Evolutionary conservation across 1,139 yeast species (phyloP).

Genomic region (Geotrichum klebahnii): DNA sequence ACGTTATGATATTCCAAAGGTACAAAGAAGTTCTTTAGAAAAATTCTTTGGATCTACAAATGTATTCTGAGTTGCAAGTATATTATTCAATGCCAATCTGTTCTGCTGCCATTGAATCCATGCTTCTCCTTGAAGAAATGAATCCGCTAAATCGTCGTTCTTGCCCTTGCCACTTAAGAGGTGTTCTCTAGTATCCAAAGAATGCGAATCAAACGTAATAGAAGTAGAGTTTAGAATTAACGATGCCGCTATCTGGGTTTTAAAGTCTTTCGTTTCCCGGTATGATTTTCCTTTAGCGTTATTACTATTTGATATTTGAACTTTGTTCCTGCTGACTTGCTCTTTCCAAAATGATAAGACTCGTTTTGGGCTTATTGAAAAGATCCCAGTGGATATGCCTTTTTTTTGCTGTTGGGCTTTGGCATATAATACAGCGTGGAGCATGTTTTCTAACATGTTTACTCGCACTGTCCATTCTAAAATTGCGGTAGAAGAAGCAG

Average conservation of each 20-base stretch:
- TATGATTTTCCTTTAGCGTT: slow-evolving; percentile 1
- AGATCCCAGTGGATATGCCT: slow-evolving; percentile 15
- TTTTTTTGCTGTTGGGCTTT: slow-evolving; percentile 7
- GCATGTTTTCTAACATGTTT: slow-evolving; percentile 51
- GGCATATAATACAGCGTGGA: slow-evolving; percentile 37
- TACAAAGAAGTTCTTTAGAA: background rate
- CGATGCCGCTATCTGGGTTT: slow-evolving; percentile 8
- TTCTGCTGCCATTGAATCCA: slow-evolving; percentile 49
- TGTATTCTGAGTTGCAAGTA: background rate
- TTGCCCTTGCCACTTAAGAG: slow-evolving; percentile 36
- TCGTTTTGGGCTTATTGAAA: slow-evolving; percentile 16
- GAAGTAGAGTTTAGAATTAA: background rate
- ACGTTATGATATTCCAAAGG: background rate
- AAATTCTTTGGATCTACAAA: background rate
- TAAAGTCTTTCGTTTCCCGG: slow-evolving; percentile 12
- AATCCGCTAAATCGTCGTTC: slow-evolving; percentile 60
- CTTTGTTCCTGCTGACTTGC: background rate
- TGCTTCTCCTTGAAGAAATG: slow-evolving; percentile 54
- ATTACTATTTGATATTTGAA: background rate
- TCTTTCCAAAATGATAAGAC: slow-evolving; percentile 16
- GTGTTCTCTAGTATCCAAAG: background rate
- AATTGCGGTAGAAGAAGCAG: slow-evolving; percentile 45
- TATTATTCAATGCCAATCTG: slow-evolving; percentile 20
- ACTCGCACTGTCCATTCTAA: slow-evolving; percentile 51
- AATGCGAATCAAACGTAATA: background rate